phyloP scores from a whole-genome alignment of 2,329 filamentous ascomycete genomes.

The Colletotrichum karsti region DNA sequence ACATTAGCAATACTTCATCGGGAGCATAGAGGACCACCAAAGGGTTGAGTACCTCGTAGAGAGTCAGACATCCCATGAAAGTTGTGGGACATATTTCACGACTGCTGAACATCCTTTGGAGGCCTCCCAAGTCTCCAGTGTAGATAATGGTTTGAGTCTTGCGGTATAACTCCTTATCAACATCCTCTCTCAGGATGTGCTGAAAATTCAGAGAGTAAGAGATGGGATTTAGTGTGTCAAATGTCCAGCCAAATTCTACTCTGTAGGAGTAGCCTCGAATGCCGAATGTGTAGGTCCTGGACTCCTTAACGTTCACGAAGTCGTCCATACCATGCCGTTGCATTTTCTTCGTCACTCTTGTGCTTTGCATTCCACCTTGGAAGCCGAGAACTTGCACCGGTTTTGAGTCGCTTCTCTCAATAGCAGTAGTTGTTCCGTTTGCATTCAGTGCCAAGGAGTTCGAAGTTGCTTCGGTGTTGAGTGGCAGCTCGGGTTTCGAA shows the following conservation, averaged over 20 bases:
- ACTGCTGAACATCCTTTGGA: neutral
- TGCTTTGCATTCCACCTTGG: neutral
- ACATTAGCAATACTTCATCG: too few relatives aligned
- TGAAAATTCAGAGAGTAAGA: neutral
- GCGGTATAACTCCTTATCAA: fast-evolving
- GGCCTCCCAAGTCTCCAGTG: neutral
- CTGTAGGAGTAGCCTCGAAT: neutral
- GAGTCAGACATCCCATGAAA: neutral
- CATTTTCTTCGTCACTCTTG: neutral
- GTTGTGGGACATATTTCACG: neutral
- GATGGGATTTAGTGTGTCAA: neutral
- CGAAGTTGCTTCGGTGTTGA: too few relatives aligned
- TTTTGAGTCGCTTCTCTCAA: neutral
- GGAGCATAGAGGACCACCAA: too few relatives aligned
- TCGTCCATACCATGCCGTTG: neutral
- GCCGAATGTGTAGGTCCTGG: neutral
- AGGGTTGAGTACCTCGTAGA: neutral
- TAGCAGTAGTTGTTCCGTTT: too few relatives aligned
- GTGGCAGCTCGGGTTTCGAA: too few relatives aligned
- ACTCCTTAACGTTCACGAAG: neutral
- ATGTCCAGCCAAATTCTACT: neutral
- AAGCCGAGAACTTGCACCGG: neutral
- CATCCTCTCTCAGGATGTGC: neutral
- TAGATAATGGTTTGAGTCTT: neutral
- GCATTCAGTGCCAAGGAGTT: too few relatives aligned